phyloP scores from a whole-genome alignment of 2,329 filamentous ascomycete genomes.

The Aspergillus persii region DNA sequence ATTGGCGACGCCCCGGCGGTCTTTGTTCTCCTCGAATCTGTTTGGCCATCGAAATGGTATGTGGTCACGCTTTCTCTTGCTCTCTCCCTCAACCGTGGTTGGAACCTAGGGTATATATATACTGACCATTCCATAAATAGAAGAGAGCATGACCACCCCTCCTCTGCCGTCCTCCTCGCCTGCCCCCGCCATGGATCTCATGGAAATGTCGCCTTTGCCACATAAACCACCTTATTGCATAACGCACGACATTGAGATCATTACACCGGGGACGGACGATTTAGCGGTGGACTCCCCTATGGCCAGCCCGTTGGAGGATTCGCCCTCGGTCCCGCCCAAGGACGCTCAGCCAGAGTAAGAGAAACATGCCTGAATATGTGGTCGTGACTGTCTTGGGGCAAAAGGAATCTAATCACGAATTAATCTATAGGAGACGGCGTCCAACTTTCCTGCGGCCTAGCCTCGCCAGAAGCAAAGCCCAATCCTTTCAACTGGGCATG shows the following conservation, averaged over 20 bases:
- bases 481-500: constrained; percentile 65
- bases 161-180: constrained; percentile 83
- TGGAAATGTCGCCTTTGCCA: constrained; percentile 92
- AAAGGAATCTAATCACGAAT: constrained; percentile 20
- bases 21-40: constrained; percentile 74
- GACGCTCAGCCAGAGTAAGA: constrained; percentile 37
- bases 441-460: constrained; percentile 70
- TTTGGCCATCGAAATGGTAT: constrained; percentile 63
- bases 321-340: constrained; percentile 35
- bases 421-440: constrained; percentile 59
- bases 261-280: constrained; percentile 67
- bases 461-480: constrained; percentile 70
- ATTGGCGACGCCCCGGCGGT: constrained; percentile 76
- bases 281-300: constrained; percentile 45
- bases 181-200: constrained; percentile 66
- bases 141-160: constrained; percentile 78
- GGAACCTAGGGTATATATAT: background rate
- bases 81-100: background rate
- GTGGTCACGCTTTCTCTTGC: constrained; percentile 2
- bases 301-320: constrained; percentile 41
- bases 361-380: background rate
- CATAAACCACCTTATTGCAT: constrained; percentile 73
- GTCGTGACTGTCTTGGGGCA: background rate
- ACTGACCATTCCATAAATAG: constrained; percentile 30
- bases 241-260: constrained; percentile 61